phyloP scores from a whole-genome alignment of 495 filamentous ascomycete genomes.

The Penicillium samsonianum region DNA sequence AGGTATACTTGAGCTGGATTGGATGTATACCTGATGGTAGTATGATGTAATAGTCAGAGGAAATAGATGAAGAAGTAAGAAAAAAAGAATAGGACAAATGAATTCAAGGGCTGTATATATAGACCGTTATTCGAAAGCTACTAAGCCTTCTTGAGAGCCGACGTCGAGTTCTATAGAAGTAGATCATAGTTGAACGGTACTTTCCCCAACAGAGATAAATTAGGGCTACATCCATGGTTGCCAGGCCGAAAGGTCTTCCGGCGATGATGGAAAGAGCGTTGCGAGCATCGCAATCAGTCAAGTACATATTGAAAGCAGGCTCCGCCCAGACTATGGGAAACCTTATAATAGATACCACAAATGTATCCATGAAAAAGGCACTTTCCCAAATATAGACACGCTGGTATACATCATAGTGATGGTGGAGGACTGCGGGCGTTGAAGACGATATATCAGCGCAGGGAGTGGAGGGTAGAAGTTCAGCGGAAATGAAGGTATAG shows the following conservation, averaged over 20 bases:
- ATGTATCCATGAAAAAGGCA: no score
- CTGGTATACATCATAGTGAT: conserved; percentile 2
- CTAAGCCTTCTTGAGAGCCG: neutral
- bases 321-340: neutral
- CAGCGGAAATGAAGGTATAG: neutral
- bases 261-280: no score
- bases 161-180: neutral
- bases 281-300: neutral
- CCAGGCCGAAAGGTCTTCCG: neutral
- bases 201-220: neutral
- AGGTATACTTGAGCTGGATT: neutral
- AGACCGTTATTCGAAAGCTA: neutral
- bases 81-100: neutral
- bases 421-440: neutral
- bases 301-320: neutral
- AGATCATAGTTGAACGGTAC: neutral
- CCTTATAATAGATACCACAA: neutral
- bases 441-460: neutral
- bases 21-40: neutral
- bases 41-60: conserved; percentile 1
- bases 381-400: neutral
- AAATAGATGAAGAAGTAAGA: conserved; percentile 5
- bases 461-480: neutral
- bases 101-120: neutral
- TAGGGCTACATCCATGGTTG: neutral